phyloP scores from a whole-genome alignment of 345 rosid species.

The Rubroshorea leprosula region DNA sequence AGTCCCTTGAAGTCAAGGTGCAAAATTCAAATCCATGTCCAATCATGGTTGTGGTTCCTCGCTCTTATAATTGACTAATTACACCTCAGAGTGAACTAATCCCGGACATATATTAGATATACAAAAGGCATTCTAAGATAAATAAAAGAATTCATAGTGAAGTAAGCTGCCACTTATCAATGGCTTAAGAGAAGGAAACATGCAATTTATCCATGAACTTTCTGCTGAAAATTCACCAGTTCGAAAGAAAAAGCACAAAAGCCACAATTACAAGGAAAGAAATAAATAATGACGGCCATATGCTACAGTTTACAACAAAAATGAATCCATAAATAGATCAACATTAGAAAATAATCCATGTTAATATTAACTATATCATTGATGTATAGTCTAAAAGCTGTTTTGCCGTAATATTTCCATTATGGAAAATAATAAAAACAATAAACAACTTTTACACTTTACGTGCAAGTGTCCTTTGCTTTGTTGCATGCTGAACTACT shows the following conservation, averaged over 20 bases:
- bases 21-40: too few relatives aligned
- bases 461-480: constrained; percentile 79
- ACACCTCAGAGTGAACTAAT: too few relatives aligned
- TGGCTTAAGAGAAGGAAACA: too few relatives aligned
- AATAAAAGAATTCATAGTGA: too few relatives aligned
- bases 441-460: constrained; percentile 39
- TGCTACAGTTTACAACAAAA: not conserved
- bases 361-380: not conserved
- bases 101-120: too few relatives aligned
- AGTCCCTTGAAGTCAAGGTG: too few relatives aligned
- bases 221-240: not conserved
- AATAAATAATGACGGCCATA: not conserved
- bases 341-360: not conserved
- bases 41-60: too few relatives aligned
- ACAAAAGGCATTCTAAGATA: too few relatives aligned
- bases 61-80: too few relatives aligned
- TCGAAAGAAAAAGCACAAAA: not conserved
- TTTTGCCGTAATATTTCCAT: not conserved
- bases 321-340: too few relatives aligned
- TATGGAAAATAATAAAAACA: too few relatives aligned
- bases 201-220: not conserved
- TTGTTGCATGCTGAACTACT: constrained; percentile 77
- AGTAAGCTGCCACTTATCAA: too few relatives aligned
- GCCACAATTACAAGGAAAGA: not conserved
- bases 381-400: not conserved